Conservation (phyloP, 768 basidiomycete species). For the Punctularia strigosozonata region DNA sequence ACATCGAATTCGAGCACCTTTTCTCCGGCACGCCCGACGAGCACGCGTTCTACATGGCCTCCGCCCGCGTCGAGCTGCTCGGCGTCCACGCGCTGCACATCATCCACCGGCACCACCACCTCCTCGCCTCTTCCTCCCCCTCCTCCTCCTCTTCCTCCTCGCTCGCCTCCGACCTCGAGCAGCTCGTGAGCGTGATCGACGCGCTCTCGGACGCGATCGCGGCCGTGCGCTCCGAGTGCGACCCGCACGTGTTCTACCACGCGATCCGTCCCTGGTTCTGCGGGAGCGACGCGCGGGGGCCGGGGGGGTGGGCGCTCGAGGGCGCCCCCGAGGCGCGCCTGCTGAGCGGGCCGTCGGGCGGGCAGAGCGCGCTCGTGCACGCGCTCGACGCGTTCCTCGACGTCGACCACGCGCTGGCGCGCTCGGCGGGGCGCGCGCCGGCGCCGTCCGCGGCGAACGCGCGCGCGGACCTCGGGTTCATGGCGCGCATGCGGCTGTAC, state of each 20-base stretch:
- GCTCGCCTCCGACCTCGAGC: constrained; percentile 56
- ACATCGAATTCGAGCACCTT: constrained; percentile 58
- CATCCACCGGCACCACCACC: constrained; percentile 75
- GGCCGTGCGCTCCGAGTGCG: constrained; percentile 57
- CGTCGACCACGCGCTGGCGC: constrained; percentile 75
- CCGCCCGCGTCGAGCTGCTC: constrained; percentile 74
- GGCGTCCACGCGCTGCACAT: constrained; percentile 81
- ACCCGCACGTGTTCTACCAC: constrained; percentile 85
- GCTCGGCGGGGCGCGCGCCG: no score
- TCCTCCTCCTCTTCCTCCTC: constrained; percentile 57
- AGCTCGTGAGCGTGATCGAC: constrained; percentile 58
- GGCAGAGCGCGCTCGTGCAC: constrained; percentile 88
- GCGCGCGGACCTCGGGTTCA: constrained; percentile 71
- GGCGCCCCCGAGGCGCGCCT: constrained; percentile 50
- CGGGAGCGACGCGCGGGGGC: constrained; percentile 57
- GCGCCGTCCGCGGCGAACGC: no score
- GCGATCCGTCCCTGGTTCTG: constrained; percentile 88
- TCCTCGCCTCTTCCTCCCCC: constrained; percentile 57
- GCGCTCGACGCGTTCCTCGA: constrained; percentile 79
- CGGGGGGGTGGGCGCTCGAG: constrained; percentile 66
- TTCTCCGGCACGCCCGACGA: constrained; percentile 88
- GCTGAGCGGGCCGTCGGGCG: constrained; percentile 84
- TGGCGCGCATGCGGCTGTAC: constrained; percentile 88
- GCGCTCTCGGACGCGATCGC: constrained; percentile 62
- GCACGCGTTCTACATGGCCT: constrained; percentile 74